These are phyloP conservation scores for Arthrobotrys sphaeroides DNA, from an alignment of 2,329 filamentous ascomycete genomes.

Conservation along the genomic window DNA sequence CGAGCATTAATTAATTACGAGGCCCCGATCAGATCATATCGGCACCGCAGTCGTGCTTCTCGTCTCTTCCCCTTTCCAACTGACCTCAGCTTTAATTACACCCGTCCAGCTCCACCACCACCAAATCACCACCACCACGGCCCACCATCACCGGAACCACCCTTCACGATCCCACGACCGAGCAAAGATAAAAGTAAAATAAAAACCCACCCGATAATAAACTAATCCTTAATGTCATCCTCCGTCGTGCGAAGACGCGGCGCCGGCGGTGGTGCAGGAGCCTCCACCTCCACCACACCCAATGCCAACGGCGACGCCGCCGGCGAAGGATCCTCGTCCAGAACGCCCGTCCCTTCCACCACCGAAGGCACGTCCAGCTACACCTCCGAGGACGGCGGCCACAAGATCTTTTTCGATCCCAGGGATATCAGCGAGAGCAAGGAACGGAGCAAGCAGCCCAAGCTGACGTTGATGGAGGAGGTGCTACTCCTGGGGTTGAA, in stretches of 20 bases:
- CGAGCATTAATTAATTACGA: too few species aligned
- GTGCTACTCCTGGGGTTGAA: slow-evolving; percentile 93
- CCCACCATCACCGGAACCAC: background rate
- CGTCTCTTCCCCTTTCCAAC: slow-evolving; percentile 8
- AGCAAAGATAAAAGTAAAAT: background rate
- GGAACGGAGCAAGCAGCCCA: slow-evolving; percentile 96
- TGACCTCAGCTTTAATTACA: slow-evolving; percentile 20
- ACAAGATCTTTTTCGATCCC: slow-evolving; percentile 78
- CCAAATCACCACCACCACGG: background rate
- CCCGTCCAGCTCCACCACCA: background rate
- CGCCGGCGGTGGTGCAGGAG: slow-evolving; percentile 71
- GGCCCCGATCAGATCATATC: too few species aligned
- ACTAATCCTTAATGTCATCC: slow-evolving; percentile 44
- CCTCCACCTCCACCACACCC: slow-evolving; percentile 72
- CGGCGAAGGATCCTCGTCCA: slow-evolving; percentile 71
- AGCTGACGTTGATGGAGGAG: slow-evolving; percentile 98
- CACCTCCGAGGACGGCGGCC: slow-evolving; percentile 81
- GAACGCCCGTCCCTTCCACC: slow-evolving; percentile 67
- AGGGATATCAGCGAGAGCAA: slow-evolving; percentile 96
- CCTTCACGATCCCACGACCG: background rate
- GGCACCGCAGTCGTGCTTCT: background rate
- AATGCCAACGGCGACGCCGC: slow-evolving; percentile 73
- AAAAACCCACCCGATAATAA: slow-evolving; percentile 12
- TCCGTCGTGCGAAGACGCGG: slow-evolving; percentile 63
- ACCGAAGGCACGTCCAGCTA: slow-evolving; percentile 76